These are phyloP conservation scores for Casuarina cunninghamiana DNA, from an alignment of 306 rosid species.

Conservation along the genomic window DNA sequence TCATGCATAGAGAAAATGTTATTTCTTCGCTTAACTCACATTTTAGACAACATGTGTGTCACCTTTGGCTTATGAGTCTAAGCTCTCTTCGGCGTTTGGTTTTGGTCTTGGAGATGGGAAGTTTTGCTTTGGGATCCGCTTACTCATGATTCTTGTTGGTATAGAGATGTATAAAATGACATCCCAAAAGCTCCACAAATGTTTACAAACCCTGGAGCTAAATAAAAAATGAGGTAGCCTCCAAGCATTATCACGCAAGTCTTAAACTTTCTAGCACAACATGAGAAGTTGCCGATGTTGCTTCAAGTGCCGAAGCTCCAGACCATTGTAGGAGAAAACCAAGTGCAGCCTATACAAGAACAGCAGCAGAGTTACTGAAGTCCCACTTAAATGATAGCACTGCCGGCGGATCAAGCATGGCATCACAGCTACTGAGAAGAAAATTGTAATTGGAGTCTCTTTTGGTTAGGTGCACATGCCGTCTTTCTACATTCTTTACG, in stretches of 20 bases:
- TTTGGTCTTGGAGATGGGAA: constrained; percentile 30
- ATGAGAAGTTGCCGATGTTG: constrained; percentile 92
- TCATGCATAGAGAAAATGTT: too few species aligned
- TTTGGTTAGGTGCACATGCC: too few species aligned
- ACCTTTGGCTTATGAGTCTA: constrained; percentile 26
- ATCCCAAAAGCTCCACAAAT: constrained; percentile 56
- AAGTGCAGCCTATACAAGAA: constrained; percentile 74
- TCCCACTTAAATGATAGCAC: constrained; percentile 75
- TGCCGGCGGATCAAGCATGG: constrained; percentile 98
- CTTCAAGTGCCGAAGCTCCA: constrained; percentile 93
- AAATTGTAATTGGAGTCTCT: constrained; percentile 61
- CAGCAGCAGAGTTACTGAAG: constrained; percentile 48
- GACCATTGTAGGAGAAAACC: constrained; percentile 98
- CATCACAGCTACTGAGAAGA: constrained; percentile 85
- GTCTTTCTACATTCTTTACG: too few species aligned
- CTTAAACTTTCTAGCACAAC: constrained; percentile 90
- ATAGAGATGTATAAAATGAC: constrained; percentile 48
- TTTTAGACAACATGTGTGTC: constrained; percentile 27
- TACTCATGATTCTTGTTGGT: constrained; percentile 29
- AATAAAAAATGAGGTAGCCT: constrained; percentile 45
- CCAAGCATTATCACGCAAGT: constrained; percentile 77
- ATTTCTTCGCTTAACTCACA: neutral
- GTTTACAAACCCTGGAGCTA: constrained; percentile 52
- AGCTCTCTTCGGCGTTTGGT: constrained; percentile 6
- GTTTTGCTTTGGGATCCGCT: constrained; percentile 30